These are phyloP conservation scores for Echium plantagineum DNA, from an alignment of 257 asterid species.

Conservation along the genomic window DNA sequence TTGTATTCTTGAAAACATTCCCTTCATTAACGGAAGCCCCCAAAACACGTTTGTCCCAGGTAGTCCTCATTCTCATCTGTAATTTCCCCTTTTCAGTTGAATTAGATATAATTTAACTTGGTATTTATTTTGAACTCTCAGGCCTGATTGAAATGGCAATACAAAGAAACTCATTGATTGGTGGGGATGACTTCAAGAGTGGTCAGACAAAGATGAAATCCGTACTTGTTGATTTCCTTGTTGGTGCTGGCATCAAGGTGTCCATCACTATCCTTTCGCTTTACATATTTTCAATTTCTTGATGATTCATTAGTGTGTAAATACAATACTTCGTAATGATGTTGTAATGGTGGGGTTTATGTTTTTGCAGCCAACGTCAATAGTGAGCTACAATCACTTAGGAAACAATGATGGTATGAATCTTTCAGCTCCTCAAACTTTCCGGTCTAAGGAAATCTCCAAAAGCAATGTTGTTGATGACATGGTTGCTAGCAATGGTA, in stretches of 20 bases:
- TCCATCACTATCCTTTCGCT: background rate
- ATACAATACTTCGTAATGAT: no score
- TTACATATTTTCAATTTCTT: no score
- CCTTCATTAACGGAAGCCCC: slow-evolving; percentile 94
- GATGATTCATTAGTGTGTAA: background rate
- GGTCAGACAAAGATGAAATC: slow-evolving; percentile 99
- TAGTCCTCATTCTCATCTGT: background rate
- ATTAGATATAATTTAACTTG: background rate
- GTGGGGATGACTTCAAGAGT: slow-evolving; percentile 97
- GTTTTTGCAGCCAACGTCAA: slow-evolving; percentile 71
- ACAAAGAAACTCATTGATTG: slow-evolving; percentile 67
- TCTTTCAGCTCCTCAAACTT: slow-evolving; percentile 91
- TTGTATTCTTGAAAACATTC: slow-evolving; percentile 70
- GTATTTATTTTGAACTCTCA: slow-evolving; percentile 10
- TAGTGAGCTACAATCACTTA: slow-evolving; percentile 94
- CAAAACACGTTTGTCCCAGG: slow-evolving; percentile 99
- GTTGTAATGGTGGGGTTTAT: slow-evolving; percentile 4
- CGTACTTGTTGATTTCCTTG: slow-evolving; percentile 91
- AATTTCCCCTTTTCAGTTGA: no score
- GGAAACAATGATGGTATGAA: slow-evolving; percentile 99
- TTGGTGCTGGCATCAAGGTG: slow-evolving; percentile 98
- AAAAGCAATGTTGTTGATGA: slow-evolving; percentile 97
- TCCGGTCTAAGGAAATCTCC: slow-evolving; percentile 95
- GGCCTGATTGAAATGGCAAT: slow-evolving; percentile 87
- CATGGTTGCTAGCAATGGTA: slow-evolving; percentile 96